These are phyloP conservation scores for Bolboschoenoplectus hybrid DNA, from an alignment of 202 grass and related monocot species.

Conservation along the genomic window DNA sequence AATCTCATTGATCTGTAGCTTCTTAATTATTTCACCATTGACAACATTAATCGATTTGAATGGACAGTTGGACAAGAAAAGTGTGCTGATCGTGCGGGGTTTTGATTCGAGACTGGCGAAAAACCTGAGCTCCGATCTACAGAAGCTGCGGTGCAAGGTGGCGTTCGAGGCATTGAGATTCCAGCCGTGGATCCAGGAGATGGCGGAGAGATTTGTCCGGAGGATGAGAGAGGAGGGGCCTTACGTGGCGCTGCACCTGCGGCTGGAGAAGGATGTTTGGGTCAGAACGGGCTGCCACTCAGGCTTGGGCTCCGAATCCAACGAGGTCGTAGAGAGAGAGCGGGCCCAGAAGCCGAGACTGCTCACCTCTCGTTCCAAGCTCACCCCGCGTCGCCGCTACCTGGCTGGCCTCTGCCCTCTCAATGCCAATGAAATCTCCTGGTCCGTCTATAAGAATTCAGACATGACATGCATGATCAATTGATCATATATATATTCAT, in stretches of 20 bases:
- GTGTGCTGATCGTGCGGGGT: conserved; percentile 41
- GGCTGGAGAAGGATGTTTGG: conserved; percentile 56
- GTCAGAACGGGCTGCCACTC: conserved; percentile 49
- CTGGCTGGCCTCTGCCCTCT: conserved; percentile 49
- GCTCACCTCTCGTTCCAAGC: conserved; percentile 44
- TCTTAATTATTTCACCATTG: too few species aligned
- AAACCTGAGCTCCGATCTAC: conserved; percentile 41
- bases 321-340: conserved; percentile 12
- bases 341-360: conserved; percentile 35
- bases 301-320: conserved; percentile 23
- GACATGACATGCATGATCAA: too few species aligned
- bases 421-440: conserved; percentile 45
- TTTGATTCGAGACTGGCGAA: conserved; percentile 52
- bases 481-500: too few species aligned
- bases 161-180: conserved; percentile 50
- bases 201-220: conserved; percentile 36
- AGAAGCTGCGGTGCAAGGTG: conserved; percentile 57
- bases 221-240: conserved; percentile 48
- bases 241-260: conserved; percentile 46
- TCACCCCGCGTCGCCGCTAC: conserved; percentile 34
- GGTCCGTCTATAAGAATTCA: neutral
- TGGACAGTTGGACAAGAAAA: conserved; percentile 43
- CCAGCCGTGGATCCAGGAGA: conserved; percentile 41
- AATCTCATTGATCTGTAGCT: too few species aligned
- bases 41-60: neutral